Evolutionary conservation across 805 yeast species (phyloP).

Genomic region (Cyberlindnera nakhonratchasimensis): DNA sequence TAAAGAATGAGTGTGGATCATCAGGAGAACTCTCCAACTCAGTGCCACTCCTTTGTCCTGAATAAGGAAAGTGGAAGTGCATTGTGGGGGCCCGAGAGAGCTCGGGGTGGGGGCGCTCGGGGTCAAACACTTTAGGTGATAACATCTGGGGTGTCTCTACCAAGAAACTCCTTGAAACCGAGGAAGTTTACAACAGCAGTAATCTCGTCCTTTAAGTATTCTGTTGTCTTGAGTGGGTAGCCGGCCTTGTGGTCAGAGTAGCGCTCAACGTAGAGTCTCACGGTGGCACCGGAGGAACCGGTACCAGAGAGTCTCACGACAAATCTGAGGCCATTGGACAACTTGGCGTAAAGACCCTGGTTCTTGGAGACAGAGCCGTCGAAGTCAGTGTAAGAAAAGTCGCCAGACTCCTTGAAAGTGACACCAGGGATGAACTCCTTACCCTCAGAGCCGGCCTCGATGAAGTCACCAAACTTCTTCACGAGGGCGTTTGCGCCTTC

Average conservation of each 20-base stretch:
- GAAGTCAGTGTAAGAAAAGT: slow-evolving; percentile 88
- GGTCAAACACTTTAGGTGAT: slow-evolving; percentile 54
- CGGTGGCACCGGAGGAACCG: slow-evolving; percentile 97
- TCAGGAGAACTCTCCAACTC: too few species aligned
- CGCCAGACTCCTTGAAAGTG: slow-evolving; percentile 71
- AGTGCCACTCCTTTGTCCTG: too few species aligned
- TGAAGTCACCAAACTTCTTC: slow-evolving; percentile 42
- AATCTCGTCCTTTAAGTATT: slow-evolving; percentile 63
- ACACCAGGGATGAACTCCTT: slow-evolving; percentile 44
- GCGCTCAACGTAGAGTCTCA: slow-evolving; percentile 86
- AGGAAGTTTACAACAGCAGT: slow-evolving; percentile 61
- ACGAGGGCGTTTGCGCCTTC: slow-evolving; percentile 75
- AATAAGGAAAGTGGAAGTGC: too few species aligned
- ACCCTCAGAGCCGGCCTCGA: slow-evolving; percentile 43
- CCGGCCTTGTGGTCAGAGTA: slow-evolving; percentile 59
- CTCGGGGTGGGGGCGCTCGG: too few species aligned
- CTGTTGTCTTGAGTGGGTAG: slow-evolving; percentile 54
- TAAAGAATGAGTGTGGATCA: too few species aligned
- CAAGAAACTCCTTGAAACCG: slow-evolving; percentile 67
- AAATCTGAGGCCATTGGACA: slow-evolving; percentile 77
- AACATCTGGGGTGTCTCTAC: slow-evolving; percentile 86
- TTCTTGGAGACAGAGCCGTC: slow-evolving; percentile 86
- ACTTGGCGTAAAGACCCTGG: slow-evolving; percentile 86
- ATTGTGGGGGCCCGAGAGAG: too few species aligned
- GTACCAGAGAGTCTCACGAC: slow-evolving; percentile 94